Evolutionary conservation across 768 basidiomycete genomes (phyloP).

Genomic region (Boletus huronensis): DNA sequence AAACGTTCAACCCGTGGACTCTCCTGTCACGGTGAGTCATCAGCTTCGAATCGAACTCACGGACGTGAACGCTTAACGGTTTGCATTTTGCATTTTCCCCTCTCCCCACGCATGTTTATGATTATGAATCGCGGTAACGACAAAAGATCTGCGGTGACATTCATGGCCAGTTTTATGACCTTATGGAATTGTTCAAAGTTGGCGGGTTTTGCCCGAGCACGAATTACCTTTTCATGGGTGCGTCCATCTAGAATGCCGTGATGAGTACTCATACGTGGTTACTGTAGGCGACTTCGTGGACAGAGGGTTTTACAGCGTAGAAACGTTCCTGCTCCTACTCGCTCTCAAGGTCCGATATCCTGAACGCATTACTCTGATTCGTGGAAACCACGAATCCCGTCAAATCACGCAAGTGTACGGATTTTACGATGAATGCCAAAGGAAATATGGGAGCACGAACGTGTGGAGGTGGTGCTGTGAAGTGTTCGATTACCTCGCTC

Average conservation of each 20-base stretch:
- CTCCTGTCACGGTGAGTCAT: conserved; percentile 83
- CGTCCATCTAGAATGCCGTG: conserved; percentile 22
- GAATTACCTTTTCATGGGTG: conserved; percentile 96
- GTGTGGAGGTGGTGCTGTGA: conserved; percentile 99
- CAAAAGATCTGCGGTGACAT: conserved; percentile 89
- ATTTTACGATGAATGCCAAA: conserved; percentile 94
- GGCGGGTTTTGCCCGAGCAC: conserved; percentile 92
- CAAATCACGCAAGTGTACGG: conserved; percentile 97
- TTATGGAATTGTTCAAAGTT: conserved; percentile 92
- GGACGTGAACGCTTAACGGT: conserved; percentile 1
- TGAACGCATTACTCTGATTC: conserved; percentile 93
- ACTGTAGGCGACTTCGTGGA: conserved; percentile 92
- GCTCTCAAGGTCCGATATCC: conserved; percentile 97
- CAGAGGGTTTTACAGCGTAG: conserved; percentile 94
- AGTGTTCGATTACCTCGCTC: conserved; percentile 94
- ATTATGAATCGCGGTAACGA: conserved; percentile 5
- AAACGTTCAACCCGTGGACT: conserved; percentile 94
- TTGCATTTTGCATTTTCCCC: not conserved
- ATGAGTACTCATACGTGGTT: conserved; percentile 9
- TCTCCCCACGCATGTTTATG: conserved; percentile 1
- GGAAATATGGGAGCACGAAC: conserved; percentile 90
- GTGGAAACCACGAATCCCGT: conserved; percentile 96
- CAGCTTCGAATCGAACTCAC: not conserved
- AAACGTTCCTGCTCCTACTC: conserved; percentile 91
- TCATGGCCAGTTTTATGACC: conserved; percentile 95